A percentile compares a stretch with the other conserved stretches of the same genome.
These are phyloP conservation scores for Aspergillus persii DNA, from an alignment of 2,329 filamentous ascomycete genomes.

Conservation along the genomic window DNA sequence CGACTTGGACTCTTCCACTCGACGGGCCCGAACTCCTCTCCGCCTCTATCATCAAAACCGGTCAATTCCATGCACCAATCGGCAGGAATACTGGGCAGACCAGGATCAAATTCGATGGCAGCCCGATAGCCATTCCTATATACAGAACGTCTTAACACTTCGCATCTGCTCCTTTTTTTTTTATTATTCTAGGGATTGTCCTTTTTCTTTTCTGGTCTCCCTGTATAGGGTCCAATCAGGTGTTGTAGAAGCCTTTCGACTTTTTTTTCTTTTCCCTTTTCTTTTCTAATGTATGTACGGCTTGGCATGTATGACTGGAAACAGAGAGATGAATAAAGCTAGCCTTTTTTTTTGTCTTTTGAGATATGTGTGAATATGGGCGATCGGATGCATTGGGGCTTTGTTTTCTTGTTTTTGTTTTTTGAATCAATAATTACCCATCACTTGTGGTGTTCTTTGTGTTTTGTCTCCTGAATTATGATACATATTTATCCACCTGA, in stretches of 20 bases:
- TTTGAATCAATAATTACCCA: neutral
- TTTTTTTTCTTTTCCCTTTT: neutral
- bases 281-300: slow-evolving; percentile 20
- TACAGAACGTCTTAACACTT: neutral
- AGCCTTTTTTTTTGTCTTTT: slow-evolving; percentile 13
- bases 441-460: neutral
- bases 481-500: neutral
- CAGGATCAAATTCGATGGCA: slow-evolving; percentile 32
- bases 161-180: neutral
- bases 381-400: slow-evolving; percentile 10
- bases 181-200: neutral
- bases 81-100: slow-evolving; percentile 26
- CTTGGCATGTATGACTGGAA: slow-evolving; percentile 21
- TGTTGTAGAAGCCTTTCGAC: slow-evolving; percentile 14
- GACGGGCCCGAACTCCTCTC: slow-evolving; percentile 29
- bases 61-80: slow-evolving; percentile 34
- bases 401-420: neutral
- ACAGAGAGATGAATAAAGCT: slow-evolving; percentile 10
- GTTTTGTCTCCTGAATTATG: neutral
- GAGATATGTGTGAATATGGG: slow-evolving; percentile 15
- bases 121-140: slow-evolving; percentile 25
- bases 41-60: slow-evolving; percentile 29
- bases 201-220: neutral
- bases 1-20: slow-evolving; percentile 36
- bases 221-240: slow-evolving; percentile 17